Evolutionary conservation across 768 basidiomycete species (phyloP).

Genomic region (Phlebiopsis gigantea): DNA sequence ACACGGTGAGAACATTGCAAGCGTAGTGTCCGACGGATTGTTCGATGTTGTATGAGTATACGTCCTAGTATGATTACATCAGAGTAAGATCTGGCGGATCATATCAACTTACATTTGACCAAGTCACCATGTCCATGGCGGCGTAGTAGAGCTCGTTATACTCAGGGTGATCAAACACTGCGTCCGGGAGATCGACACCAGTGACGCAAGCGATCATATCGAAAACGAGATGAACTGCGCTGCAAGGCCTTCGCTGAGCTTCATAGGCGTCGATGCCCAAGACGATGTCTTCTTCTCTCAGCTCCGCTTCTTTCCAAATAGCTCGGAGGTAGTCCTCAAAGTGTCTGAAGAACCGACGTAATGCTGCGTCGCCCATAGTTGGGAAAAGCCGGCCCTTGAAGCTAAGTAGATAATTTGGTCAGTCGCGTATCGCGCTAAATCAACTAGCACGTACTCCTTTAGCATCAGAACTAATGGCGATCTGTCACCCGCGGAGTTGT

Average conservation of each 20-base stretch:
- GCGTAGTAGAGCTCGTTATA: conserved; percentile 52
- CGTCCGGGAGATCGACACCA: conserved; percentile 58
- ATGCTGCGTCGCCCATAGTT: conserved; percentile 39
- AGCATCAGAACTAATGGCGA: conserved; percentile 55
- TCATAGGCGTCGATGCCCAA: conserved; percentile 51
- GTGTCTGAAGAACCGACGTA: conserved; percentile 45
- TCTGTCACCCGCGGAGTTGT: conserved; percentile 47
- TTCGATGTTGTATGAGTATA: conserved; percentile 75
- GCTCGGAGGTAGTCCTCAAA: conserved; percentile 52
- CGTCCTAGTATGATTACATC: conserved; percentile 46
- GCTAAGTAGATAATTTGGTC: conserved; percentile 27
- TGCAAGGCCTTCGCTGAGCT: conserved; percentile 59
- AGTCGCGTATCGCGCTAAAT: not conserved
- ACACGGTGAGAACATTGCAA: conserved; percentile 46
- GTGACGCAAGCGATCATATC: conserved; percentile 56
- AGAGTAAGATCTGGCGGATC: not conserved
- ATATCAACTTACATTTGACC: conserved; percentile 53
- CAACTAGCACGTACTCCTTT: conserved; percentile 43
- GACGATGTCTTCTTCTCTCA: conserved; percentile 51
- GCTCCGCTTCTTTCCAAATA: conserved; percentile 55
- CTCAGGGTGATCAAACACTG: conserved; percentile 49
- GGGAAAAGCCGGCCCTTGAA: conserved; percentile 44
- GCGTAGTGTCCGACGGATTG: conserved; percentile 62
- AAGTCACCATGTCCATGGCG: conserved; percentile 62
- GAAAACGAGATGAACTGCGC: conserved; percentile 60